A percentile compares a stretch with the other conserved stretches of the same genome.
Conservation (phyloP, 2,329 filamentous ascomycete genomes). For the Teratosphaeria zuluensis region DNA sequence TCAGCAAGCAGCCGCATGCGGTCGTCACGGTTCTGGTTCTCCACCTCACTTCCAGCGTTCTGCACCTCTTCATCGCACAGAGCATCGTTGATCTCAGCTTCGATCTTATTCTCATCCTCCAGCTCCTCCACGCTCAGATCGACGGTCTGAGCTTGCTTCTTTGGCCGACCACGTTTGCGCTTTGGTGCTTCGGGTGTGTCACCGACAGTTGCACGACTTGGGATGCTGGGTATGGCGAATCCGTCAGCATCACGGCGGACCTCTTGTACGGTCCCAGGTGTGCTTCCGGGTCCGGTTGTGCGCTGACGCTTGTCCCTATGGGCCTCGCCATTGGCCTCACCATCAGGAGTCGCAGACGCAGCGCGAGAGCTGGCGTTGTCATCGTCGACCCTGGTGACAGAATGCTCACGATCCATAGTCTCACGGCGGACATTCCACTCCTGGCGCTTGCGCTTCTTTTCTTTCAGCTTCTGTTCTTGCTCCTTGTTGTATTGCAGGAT, state of each 20-base stretch:
- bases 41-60: constrained; percentile 20
- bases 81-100: constrained; percentile 33
- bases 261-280: constrained; percentile 2
- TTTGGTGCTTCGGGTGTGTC: constrained; percentile 23
- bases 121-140: constrained; percentile 36
- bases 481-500: constrained; percentile 61
- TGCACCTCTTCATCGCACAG: constrained; percentile 23
- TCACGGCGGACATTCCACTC: constrained; percentile 9
- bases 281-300: constrained; percentile 2
- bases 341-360: constrained; percentile 3
- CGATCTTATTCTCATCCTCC: constrained; percentile 37
- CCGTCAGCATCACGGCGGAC: constrained; percentile 32
- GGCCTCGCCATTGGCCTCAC: not conserved
- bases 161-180: constrained; percentile 22
- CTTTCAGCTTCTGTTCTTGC: constrained; percentile 31
- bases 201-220: not conserved
- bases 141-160: constrained; percentile 22
- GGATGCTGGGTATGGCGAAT: constrained; percentile 29
- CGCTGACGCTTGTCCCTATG: constrained; percentile 13
- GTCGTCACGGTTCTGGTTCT: constrained; percentile 19
- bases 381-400: constrained; percentile 7
- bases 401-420: constrained; percentile 2
- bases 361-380: constrained; percentile 5
- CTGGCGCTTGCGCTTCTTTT: constrained; percentile 21
- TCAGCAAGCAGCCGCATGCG: constrained; percentile 19